Evolutionary conservation across 2,329 filamentous ascomycete genomes (phyloP), one percentile per base, ranked within the genome.

Genomic region (Teratosphaeria nubilosa): DNA sequence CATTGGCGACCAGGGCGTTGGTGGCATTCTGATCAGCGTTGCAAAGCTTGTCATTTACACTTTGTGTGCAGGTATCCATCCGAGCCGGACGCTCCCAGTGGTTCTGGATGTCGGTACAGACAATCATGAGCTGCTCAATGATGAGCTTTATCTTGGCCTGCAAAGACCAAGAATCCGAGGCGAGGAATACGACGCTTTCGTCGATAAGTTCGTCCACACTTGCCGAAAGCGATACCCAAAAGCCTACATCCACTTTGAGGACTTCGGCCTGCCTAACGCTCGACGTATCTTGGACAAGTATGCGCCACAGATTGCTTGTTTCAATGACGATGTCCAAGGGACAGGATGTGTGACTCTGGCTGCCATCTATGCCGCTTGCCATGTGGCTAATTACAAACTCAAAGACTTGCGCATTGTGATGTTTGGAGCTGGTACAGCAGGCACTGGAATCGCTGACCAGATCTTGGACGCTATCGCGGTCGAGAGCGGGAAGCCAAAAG

Each of bases 241-340:
- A 52, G 90, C 91, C 0, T 92, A 91, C 65, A 86, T 95, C 22
- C 90, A 95, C 68, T 95, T 95, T 68, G 69, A 95, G 67, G 91
- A 95, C 68, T 95, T 95, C 74, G 90, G 90, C 0, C 74, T 95
- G 0, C 72, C 73, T 1, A 95, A 95, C 66, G 88, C 89, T 0
- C 80, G 87, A 31, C 82, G 88, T 3, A 82, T 95, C 2, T 78
- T 95, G 0, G 88, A 95, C 60, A 81, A 79, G 37, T 95, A 94
- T 66, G 82, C 86, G 0, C 79, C 85, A 0, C 69, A 87, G 54
- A 86, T 92, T 7, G 80, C 90, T 0, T 95, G 90, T 71, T 95
- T 96, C 78, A 95, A 95, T 67, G 91, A 95, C 59, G 90, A 95
- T 70, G 85, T 95, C 0, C 90, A 95, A 71, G 91, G 90, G 1